Conservation (phyloP, 225 moss, liverwort and hornwort species). For the Physcomitrium patens region DNA sequence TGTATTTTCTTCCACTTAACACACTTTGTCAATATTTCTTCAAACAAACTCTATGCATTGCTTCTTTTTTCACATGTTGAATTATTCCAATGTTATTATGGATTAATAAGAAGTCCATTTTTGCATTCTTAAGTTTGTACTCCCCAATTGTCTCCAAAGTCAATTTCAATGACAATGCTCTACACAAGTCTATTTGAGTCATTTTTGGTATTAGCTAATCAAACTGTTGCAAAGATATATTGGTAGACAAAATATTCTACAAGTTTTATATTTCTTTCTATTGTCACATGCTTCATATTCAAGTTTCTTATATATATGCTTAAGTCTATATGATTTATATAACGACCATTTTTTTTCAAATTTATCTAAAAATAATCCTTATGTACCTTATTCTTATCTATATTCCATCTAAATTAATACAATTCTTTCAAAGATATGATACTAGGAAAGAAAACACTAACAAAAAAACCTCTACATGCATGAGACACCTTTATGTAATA, state of each 20-base stretch:
- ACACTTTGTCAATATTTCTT: too few relatives aligned
- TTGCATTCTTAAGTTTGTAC: constrained; percentile 15
- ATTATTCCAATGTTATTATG: too few relatives aligned
- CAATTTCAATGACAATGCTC: constrained; percentile 17
- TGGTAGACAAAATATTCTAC: background rate
- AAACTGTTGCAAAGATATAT: background rate
- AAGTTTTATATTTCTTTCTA: background rate
- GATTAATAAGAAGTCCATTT: constrained; percentile 19
- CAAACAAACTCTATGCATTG: too few relatives aligned
- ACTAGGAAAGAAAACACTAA: too few relatives aligned
- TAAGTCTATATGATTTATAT: too few relatives aligned
- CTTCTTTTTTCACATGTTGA: too few relatives aligned
- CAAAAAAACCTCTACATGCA: too few relatives aligned
- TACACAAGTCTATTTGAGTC: constrained; percentile 22
- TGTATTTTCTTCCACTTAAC: too few relatives aligned
- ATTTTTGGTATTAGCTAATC: constrained; percentile 17
- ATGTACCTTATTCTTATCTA: constrained; percentile 17
- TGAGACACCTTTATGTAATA: too few relatives aligned
- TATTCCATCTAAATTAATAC: background rate
- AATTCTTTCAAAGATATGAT: too few relatives aligned
- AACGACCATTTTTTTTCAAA: constrained; percentile 19
- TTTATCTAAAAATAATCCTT: constrained; percentile 12
- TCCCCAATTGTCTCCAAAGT: constrained; percentile 33
- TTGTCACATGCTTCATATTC: constrained; percentile 1
- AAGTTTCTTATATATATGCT: too few relatives aligned